Evolutionary conservation across 768 basidiomycete species (phyloP), one percentile per base, ranked within the genome.

Genomic region (Psilocybe cubensis): DNA sequence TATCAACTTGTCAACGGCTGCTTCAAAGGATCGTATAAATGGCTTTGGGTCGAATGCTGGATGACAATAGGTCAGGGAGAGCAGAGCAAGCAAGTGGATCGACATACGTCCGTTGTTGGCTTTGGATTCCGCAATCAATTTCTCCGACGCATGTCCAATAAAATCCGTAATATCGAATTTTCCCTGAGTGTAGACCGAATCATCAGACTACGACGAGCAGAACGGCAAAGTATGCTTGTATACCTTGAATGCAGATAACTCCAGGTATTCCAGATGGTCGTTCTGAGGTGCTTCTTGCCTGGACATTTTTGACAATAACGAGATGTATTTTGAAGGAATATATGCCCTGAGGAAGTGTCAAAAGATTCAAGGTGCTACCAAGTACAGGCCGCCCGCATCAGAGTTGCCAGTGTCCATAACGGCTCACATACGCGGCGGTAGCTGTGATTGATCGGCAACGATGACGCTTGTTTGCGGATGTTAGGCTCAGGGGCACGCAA

Each of bases 121-220:
- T 71, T 94, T 93, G 31, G 95, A 96, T 64, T 92, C 85, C 8
- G 85, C 73, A 59, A 97, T 96, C 51, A 95, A 80, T 70, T 84
- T 93, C 78, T 97, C 96, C 20, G 92, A 94, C 51, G 94, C 81
- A 5, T 84, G 82, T 20, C 87, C 86, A 48, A 98, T 83, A 64
- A 96, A 95, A 56, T 96, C 93, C 62, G 94, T 91, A 59, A 93
- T 86, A 69, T 95, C 91, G 73, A 96, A 95, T 75, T 94, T 93
- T 57, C 89, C 90, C 91, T 93, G 62, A 44, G 33, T 45, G 49
- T 3, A 41, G 27, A 14, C 12, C 41, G 45, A 14, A 3, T 35
- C 21, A 7, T 45, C 29, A 46, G 38, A 43, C 43, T 18, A 35
- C 42, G 46, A 61, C 63, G 25, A 23, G 43, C 2, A 35, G 12